Evolutionary conservation across 2,329 filamentous ascomycete species (phyloP), one percentile per base, ranked within the genome.

Genomic region (Scedosporium boydii): DNA sequence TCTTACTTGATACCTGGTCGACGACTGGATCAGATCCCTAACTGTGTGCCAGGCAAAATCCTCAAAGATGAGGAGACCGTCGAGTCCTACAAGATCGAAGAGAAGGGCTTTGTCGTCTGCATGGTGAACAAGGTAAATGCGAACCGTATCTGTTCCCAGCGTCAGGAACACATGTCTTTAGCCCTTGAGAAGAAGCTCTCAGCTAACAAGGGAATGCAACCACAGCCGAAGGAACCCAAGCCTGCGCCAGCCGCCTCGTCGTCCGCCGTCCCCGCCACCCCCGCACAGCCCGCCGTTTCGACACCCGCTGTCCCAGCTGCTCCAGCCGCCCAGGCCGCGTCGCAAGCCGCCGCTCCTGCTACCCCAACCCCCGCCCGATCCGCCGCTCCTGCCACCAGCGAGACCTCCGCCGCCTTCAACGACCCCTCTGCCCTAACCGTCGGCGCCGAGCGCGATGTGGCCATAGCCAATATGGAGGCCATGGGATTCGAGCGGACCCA

Each of bases 101-200:
- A 98, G 84, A 99, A 98, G 83, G 95, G 95, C 44, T 99, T 98
- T 75, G 92, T 99, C 70, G 95, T 99, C 65, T 99, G 95, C 80
- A 96, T 99, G 87, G 88, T 96, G 70, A 91, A 91, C 74, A 98
- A 98, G 90, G 93, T 96, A 80, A 76, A 66, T 62, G 18, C n/a
- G 34, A 9, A 38, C 34, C 34, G 34, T 38, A 38, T 38, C 34
- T 12, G 34, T 38, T 38, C 34, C 34, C 10, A 3, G 34, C 34
- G 10, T 38, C 34, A 38, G 34, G 34, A 14, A 38, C 34, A 38
- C 10, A 12, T 38, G 7, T 46, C 26, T n/a, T n/a, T 41, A 41
- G 26, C 9, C 48, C 41, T n/a, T 23, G 26, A 23, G 14, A 42
- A n/a, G 10, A 29, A 18, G 18, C 55, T 23, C 16, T 6, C 7